Base-by-base conservation (phyloP, 495 filamentous ascomycete genomes). In the Lophium mytilinum region DNA sequence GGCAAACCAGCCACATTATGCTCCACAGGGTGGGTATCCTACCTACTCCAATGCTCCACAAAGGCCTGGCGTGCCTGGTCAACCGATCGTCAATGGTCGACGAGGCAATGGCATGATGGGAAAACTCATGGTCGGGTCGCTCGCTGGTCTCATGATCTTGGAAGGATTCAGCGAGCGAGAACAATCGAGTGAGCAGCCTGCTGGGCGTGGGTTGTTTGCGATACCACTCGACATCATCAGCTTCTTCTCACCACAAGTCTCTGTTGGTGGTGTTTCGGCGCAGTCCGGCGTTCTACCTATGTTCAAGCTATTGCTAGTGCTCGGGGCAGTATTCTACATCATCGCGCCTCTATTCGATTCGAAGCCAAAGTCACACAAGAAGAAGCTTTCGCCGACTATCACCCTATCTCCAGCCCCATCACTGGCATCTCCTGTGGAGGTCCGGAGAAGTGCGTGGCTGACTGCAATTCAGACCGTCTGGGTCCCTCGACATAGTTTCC, bases 391-490 rank as follows among this genome's bases (percentile, higher is more conserved):
- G 53, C 50, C 62, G 5, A 57, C 63, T 43, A 62, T 75, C 21
- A 75, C 66, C 42, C 70, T 77, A 48, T 71, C 70, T 60, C 79
- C 76, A 36, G 81, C 75, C 50, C 86, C 85, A 1, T 88, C 87
- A 3, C 75, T 87, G 12, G 85, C 88, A 12, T 91, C 90, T 1
- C 83, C 92, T 7, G 85, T 92, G 50, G 86, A 92, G 58, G 88
- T 94, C 50, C 84, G 90, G 50, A 81, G 85, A 57, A 87, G 89
- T 66, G 92, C 92, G 33, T 96, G 92, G 90, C 82, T 95, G 49
- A 96, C 92, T 1, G 91, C 92, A 4, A 84, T 96, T 57, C 92
- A 96, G 72, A 89, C 87, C 18, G 89, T 95, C 12, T 94, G 90
- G 76, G 86, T 97, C n/a, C 92, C 92, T 17, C 82, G 84, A 11